Percentiles rank a stretch among this genome's conserved stretches.
Evolutionary conservation across 2,329 filamentous ascomycete species (phyloP).

Genomic region (Phyllachora maydis): DNA sequence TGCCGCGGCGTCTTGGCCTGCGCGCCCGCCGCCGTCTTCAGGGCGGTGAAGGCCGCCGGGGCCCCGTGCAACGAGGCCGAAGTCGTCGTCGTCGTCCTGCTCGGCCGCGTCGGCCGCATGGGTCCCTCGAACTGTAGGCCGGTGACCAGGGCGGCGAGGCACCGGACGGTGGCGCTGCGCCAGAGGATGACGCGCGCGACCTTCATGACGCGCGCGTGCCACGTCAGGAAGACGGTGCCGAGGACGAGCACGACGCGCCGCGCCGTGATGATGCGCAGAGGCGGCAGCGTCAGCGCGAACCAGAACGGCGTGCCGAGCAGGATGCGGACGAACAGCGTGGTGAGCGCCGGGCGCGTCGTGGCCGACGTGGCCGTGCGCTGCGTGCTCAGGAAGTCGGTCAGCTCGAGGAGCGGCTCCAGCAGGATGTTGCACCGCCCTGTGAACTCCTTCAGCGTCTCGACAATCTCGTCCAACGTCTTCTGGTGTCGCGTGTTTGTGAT

Average conservation of each 20-base stretch:
- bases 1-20: no score
- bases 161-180: slow-evolving; percentile 61
- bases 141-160: slow-evolving; percentile 50
- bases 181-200: slow-evolving; percentile 77
- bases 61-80: slow-evolving; percentile 5
- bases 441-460: slow-evolving; percentile 79
- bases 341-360: slow-evolving; percentile 76
- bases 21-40: slow-evolving; percentile 7
- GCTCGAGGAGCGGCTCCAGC: slow-evolving; percentile 66
- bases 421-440: slow-evolving; percentile 84
- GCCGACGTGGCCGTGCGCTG: slow-evolving; percentile 80
- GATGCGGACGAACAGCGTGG: slow-evolving; percentile 73
- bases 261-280: slow-evolving; percentile 68
- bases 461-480: slow-evolving; percentile 92
- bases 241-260: slow-evolving; percentile 64
- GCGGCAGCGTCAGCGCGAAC: slow-evolving; percentile 65
- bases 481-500: slow-evolving; percentile 53
- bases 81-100: slow-evolving; percentile 17
- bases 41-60: slow-evolving; percentile 4
- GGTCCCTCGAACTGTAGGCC: slow-evolving; percentile 52
- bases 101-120: slow-evolving; percentile 9
- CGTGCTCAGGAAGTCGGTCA: slow-evolving; percentile 86
- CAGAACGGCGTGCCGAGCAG: slow-evolving; percentile 76
- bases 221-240: slow-evolving; percentile 76
- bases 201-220: slow-evolving; percentile 74